Conservation (phyloP, 495 filamentous ascomycete genomes). For the Hypoxylon lenormandii region DNA sequence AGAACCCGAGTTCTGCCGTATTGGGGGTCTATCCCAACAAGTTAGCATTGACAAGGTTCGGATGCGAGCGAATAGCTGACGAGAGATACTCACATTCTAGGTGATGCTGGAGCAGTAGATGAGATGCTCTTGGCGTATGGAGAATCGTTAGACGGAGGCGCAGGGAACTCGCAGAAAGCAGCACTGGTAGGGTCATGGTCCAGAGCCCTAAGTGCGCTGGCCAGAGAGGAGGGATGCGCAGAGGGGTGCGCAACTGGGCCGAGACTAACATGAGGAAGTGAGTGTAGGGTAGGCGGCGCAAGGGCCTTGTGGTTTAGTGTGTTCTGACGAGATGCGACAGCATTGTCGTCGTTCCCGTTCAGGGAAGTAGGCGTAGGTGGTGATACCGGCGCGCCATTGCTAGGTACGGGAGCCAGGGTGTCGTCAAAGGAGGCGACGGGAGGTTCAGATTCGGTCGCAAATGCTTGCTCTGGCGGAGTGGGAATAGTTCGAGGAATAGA, state of each 20-base stretch:
- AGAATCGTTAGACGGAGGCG: slow-evolving; percentile 52
- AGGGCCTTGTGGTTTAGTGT: slow-evolving; percentile 32
- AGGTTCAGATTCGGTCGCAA: slow-evolving; percentile 38
- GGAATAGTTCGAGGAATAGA: slow-evolving; percentile 46
- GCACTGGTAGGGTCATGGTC: slow-evolving; percentile 45
- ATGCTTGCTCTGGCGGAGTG: slow-evolving; percentile 25
- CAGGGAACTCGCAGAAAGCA: slow-evolving; percentile 44
- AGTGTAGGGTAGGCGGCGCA: slow-evolving; percentile 40
- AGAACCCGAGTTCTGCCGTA: slow-evolving; percentile 70
- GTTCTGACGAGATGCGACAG: slow-evolving; percentile 23
- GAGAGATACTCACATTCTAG: slow-evolving; percentile 61
- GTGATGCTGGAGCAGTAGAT: slow-evolving; percentile 67
- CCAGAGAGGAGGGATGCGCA: slow-evolving; percentile 50
- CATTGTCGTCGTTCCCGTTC: slow-evolving; percentile 43
- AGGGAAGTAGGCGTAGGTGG: slow-evolving; percentile 46
- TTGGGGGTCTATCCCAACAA: slow-evolving; percentile 59
- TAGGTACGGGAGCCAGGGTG: slow-evolving; percentile 21
- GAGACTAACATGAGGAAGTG: slow-evolving; percentile 46
- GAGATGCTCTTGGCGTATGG: slow-evolving; percentile 63
- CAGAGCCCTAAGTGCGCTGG: slow-evolving; percentile 55
- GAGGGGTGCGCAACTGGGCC: slow-evolving; percentile 49
- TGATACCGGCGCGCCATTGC: slow-evolving; percentile 39
- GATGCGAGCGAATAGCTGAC: neutral
- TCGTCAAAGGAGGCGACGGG: slow-evolving; percentile 32
- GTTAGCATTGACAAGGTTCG: slow-evolving; percentile 11